Evolutionary conservation across 441 rosid genomes (phyloP), one percentile per base, ranked within the genome.

Genomic region (Geranium incanum): DNA sequence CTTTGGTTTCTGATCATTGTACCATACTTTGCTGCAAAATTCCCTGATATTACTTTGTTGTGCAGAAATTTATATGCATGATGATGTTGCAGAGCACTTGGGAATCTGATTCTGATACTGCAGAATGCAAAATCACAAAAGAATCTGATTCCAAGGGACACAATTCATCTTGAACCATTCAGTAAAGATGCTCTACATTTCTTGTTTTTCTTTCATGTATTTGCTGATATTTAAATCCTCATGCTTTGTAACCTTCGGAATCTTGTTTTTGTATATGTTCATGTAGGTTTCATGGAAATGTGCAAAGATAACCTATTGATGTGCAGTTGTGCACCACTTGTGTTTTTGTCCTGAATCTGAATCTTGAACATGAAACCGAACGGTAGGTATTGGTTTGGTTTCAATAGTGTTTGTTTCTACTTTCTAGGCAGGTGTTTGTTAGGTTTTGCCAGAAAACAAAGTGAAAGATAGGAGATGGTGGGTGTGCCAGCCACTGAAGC

Each of bases 401-500:
- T 50, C 59, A 50, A 50, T 50, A 50, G 9, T 45, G 52, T 45
- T 28, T 45, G 52, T 9, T 13, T 50, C 43, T 50, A n/a, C 16
- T 13, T 50, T 50, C 59, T 50, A 50, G 59, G 59, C n/a, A 50
- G 59, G 59, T 50, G 59, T 50, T n/a, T 12, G 57, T 50, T 50
- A 50, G 57, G 57, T 50, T 50, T 50, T 50, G 57, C 57, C 57
- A 50, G 3, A 13, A 50, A 50, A 50, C 59, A 50, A 50, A 50
- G 15, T 50, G 59, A 50, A 50, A 45, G 52, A 11, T 39, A 8
- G 45, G 45, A 39, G 45, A 8, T 1, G 59, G 59, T 50, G 59
- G 59, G 59, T 50, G 59, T 50, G 59, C 59, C 59, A 50, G 59
- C 16, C 59, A 50, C 3, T 39, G 43, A 28, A 39, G 43, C 43